These are phyloP conservation scores for Lecanosticta acicola DNA, from an alignment of 2,329 filamentous ascomycete genomes.

Conservation along the genomic window DNA sequence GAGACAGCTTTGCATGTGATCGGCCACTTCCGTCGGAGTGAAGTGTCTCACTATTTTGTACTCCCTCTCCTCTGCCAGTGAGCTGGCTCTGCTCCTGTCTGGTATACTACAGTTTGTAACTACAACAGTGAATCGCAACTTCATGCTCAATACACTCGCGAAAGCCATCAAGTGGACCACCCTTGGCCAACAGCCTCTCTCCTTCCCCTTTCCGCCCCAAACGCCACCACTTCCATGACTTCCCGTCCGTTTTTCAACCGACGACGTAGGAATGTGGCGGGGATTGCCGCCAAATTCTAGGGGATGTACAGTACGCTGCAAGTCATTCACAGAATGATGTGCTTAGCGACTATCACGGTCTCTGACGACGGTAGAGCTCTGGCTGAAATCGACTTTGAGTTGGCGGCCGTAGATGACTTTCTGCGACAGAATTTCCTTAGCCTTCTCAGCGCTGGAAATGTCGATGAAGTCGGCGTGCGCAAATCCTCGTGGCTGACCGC, in stretches of 20 bases:
- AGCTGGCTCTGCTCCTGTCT: too few species aligned
- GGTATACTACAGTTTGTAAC: neutral
- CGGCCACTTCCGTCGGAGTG: too few species aligned
- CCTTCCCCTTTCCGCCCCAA: neutral
- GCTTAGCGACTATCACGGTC: too few species aligned
- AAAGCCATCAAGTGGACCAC: too few species aligned
- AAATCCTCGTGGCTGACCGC: slow-evolving; percentile 76
- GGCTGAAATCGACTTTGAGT: slow-evolving; percentile 59
- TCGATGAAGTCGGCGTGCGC: slow-evolving; percentile 76
- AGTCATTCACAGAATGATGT: too few species aligned
- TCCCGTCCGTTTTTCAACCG: neutral
- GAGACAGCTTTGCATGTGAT: neutral
- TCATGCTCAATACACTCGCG: neutral
- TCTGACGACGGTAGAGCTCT: too few species aligned
- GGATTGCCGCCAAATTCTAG: too few species aligned
- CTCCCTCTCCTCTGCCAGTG: too few species aligned
- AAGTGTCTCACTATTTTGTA: neutral
- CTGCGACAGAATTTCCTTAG: slow-evolving; percentile 50
- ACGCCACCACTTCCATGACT: neutral
- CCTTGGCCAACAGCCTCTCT: too few species aligned
- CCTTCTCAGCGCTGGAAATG: slow-evolving; percentile 58
- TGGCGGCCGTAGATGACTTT: slow-evolving; percentile 60
- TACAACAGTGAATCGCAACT: neutral
- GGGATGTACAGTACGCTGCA: too few species aligned
- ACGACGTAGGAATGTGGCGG: too few species aligned